A percentile compares a stretch with the other conserved stretches of the same genome.
These are phyloP conservation scores for Gnomoniopsis smithogilvyi DNA, from an alignment of 2,329 filamentous ascomycete species.

Conservation along the genomic window DNA sequence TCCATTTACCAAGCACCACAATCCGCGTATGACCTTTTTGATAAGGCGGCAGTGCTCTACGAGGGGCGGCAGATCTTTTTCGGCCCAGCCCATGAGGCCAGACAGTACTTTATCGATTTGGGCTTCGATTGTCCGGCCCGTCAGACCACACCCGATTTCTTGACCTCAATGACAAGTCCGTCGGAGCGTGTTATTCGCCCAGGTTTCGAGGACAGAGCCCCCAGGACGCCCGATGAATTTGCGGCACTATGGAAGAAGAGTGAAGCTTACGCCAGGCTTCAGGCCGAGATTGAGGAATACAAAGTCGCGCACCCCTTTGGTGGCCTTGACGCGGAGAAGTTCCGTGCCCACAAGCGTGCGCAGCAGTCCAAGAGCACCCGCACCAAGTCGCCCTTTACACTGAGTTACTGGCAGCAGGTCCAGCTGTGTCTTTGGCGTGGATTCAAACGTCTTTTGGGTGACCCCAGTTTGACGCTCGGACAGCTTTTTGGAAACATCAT, in stretches of 20 bases:
- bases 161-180: slow-evolving; percentile 66
- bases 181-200: slow-evolving; percentile 52
- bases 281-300: slow-evolving; percentile 54
- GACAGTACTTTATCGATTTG: slow-evolving; percentile 62
- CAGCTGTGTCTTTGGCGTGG: slow-evolving; percentile 77
- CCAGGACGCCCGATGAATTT: slow-evolving; percentile 61
- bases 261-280: slow-evolving; percentile 45
- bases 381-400: slow-evolving; percentile 73
- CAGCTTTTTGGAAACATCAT: slow-evolving; percentile 68
- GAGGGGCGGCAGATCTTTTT: slow-evolving; percentile 63
- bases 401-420: slow-evolving; percentile 75
- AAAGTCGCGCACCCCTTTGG: slow-evolving; percentile 50
- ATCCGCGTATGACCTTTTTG: slow-evolving; percentile 61
- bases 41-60: slow-evolving; percentile 57
- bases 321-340: slow-evolving; percentile 54
- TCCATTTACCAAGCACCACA: slow-evolving; percentile 73
- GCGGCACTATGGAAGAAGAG: slow-evolving; percentile 56
- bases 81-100: slow-evolving; percentile 57
- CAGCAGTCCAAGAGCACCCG: slow-evolving; percentile 60
- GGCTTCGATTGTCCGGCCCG: slow-evolving; percentile 66
- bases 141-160: slow-evolving; percentile 68
- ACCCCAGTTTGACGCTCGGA: slow-evolving; percentile 70
- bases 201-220: slow-evolving; percentile 54
- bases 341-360: slow-evolving; percentile 50
- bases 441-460: slow-evolving; percentile 71